phyloP scores from a whole-genome alignment of 129 eudicot genomes.

The Tanacetum coccineum region DNA sequence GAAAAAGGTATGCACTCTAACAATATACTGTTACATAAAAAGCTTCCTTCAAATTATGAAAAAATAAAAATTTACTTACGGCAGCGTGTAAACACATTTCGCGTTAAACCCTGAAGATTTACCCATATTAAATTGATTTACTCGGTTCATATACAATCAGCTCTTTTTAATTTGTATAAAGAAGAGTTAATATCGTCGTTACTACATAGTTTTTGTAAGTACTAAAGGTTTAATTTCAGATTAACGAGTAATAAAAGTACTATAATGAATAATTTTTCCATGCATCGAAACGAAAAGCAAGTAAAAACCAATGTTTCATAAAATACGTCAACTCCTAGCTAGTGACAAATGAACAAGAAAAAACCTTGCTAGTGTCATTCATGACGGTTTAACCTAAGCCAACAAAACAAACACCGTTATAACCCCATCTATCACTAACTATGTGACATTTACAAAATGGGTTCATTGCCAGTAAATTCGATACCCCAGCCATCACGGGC shows the following conservation, averaged over 20 bases:
- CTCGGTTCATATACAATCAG: too few species aligned
- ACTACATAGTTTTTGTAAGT: too few species aligned
- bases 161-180: too few species aligned
- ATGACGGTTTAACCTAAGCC: slow-evolving; percentile 19
- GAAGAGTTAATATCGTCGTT: too few species aligned
- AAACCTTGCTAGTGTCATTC: slow-evolving; percentile 19
- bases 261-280: neutral
- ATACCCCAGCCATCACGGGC: slow-evolving; percentile 3
- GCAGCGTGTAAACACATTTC: too few species aligned
- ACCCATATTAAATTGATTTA: too few species aligned
- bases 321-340: neutral
- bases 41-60: too few species aligned
- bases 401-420: neutral
- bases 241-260: neutral
- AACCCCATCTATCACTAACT: neutral
- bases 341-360: slow-evolving; percentile 20
- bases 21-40: too few species aligned
- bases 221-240: neutral
- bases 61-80: too few species aligned
- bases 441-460: slow-evolving; percentile 6
- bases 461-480: slow-evolving; percentile 18
- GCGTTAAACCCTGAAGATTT: too few species aligned
- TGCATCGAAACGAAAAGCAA: neutral
- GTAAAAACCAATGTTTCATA: neutral
- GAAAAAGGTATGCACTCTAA: too few species aligned